Base-by-base conservation (phyloP, 352 stramenopile species). In the Globisporangium nagaii region DNA sequence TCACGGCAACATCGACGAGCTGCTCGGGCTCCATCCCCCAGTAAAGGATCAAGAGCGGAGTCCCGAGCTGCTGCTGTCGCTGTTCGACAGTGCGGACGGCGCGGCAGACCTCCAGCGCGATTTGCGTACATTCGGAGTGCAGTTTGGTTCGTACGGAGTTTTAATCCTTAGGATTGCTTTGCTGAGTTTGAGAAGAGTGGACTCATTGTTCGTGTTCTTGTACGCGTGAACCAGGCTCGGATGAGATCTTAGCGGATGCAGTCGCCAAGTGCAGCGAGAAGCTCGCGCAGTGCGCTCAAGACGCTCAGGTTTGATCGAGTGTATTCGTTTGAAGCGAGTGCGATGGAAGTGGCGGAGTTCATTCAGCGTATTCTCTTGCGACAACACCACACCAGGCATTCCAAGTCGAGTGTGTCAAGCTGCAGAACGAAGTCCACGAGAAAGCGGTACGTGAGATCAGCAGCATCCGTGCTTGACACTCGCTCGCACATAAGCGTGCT, bases 381-480 rank as follows among this genome's bases (percentile, higher is more conserved):
- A 46, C 24, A 5, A 60, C 19, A 17, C 35, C 36, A 13, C 17
- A 2, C 42, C 30, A 86, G 71, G 51, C 63, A 48, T 42, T 82
- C 5, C 47, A 77, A 60, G 62, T 66, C 3, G 64, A 81, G 32
- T 52, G 65, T 7, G 39, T 60, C 22, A 56, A 46, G 5, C 66
- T 85, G 2, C 62, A 79, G 30, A 75, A 58, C 30, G 70, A 80
- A 55, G 47, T 85, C 10, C 68, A 84, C 30, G 76, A 87, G 61
- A 82, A 69, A 57, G 56, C 47, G 55, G 76, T 82, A 24, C 19
- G 47, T 55, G 22, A 6, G 13, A 20, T 4, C 7, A 15, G n/a
- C 15, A 17, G 19, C 17, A 20, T 3, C 9, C 20, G 1, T 32
- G 22, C 7, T 32, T 31, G 13, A n/a, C n/a, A n/a, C n/a, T n/a